Conservation (phyloP, 768 basidiomycete genomes). For the Leccinum boreale region DNA sequence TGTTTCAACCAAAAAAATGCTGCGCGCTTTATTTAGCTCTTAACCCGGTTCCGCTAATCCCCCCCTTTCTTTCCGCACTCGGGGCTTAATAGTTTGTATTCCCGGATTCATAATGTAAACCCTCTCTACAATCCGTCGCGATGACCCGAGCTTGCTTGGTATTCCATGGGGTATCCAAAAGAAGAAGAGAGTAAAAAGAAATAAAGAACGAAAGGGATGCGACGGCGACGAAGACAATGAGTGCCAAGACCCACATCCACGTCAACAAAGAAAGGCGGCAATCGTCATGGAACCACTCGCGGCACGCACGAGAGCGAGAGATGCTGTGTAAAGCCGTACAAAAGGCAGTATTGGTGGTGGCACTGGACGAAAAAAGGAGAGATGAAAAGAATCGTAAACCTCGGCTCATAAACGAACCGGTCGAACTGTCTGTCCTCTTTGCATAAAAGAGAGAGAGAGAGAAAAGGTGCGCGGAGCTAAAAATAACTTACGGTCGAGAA, state of each 20-base stretch:
- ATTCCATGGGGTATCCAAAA: slow-evolving; percentile 21
- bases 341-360: neutral
- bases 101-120: slow-evolving; percentile 9
- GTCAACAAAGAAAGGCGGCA: neutral
- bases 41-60: neutral
- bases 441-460: slow-evolving; percentile 1
- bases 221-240: neutral
- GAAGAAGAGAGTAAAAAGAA: neutral
- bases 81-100: slow-evolving; percentile 15
- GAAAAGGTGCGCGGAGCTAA: neutral
- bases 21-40: neutral
- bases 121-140: slow-evolving; percentile 10
- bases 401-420: neutral
- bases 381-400: neutral
- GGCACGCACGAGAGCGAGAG: no score
- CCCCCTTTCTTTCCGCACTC: neutral
- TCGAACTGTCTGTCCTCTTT: neutral
- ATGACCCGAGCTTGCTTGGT: slow-evolving; percentile 2
- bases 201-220: neutral
- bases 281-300: neutral
- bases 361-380: neutral
- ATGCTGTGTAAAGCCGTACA: neutral
- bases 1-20: no score
- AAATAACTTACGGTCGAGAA: slow-evolving; percentile 22
- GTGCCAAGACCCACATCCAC: neutral